Evolutionary conservation across 202 grass and related monocot genomes (phyloP), one percentile per base, ranked within the genome.

Genomic region (Miscanthus sacchariflorus): DNA sequence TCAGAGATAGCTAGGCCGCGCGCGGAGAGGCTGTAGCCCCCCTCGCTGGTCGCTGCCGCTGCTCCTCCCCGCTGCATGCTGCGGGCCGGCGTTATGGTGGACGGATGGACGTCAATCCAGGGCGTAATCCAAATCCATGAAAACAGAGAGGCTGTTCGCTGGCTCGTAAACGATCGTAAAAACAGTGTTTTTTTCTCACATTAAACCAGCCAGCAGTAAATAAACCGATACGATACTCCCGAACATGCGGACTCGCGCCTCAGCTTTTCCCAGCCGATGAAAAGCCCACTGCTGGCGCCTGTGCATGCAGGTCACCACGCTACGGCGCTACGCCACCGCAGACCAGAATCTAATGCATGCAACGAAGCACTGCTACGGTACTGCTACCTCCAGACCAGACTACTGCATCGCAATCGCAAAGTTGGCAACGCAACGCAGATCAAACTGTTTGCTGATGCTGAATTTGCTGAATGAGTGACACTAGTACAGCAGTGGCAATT

Each of bases 51-150:
- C 50, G 50, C 50, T 56, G 50, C 13, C 12, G 48, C 49, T 17
- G 49, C 49, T 15, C 46, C 13, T 49, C 48, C 48, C 13, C 44
- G 24, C 63, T 12, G 63, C 63, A 28, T 7, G 13, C 13, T 5
- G 24, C 44, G 5, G 40, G 12, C 15, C 15, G 59, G 59, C 14
- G 30, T 36, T 38, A 18, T 8, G 6, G 12, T 82, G 21, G 7
- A 48, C 11, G 9, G 5, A 58, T 58, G 70, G 83, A 66, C 50
- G 30, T 71, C 78, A 77, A 86, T 81, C 63, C 48, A 80, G 30
- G 30, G 70, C 36, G 23, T 45, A 46, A 81, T 85, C 56, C 82
- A 89, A 77, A 81, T 68, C 18, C 38, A 58, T 38, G 71, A 33
- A 33, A 74, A 74, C 68, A 33, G n/a, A 30, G 1, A 30, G 28